Percentiles rank a stretch among this genome's conserved stretches.
These are phyloP conservation scores for Fagopyrum tataricum DNA, from an alignment of 148 eudicot species.

Conservation along the genomic window DNA sequence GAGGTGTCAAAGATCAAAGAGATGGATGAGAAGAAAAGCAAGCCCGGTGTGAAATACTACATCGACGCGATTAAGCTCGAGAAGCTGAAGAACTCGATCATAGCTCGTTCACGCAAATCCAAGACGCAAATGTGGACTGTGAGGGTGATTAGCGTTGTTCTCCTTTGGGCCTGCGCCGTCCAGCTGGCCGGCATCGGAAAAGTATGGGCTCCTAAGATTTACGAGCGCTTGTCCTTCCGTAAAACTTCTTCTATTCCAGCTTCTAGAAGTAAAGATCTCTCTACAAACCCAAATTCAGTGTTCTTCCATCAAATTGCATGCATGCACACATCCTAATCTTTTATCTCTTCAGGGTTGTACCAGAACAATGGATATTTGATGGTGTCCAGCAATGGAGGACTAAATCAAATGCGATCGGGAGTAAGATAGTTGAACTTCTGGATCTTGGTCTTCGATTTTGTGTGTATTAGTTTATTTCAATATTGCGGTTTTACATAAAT, in stretches of 20 bases:
- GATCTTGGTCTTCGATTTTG: neutral
- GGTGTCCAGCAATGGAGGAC: constrained; percentile 91
- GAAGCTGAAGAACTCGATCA: constrained; percentile 1
- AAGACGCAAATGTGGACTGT: neutral
- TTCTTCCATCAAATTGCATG: neutral
- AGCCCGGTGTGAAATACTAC: neutral
- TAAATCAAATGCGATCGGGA: constrained; percentile 99
- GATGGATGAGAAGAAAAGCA: neutral
- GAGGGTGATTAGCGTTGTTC: neutral
- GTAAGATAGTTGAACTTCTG: constrained; percentile 22
- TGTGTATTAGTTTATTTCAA: too few species aligned
- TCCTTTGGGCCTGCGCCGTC: constrained; percentile 1
- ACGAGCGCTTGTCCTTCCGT: neutral
- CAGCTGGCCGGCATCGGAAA: neutral
- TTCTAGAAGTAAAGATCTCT: neutral
- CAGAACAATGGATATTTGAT: constrained; percentile 49
- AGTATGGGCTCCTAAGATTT: neutral
- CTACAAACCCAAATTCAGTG: neutral
- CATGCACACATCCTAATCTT: neutral
- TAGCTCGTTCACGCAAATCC: constrained; percentile 1
- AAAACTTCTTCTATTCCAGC: neutral
- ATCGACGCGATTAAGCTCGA: neutral
- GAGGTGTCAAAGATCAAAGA: constrained; percentile 1
- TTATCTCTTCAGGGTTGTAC: neutral
- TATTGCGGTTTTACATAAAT: neutral